Conservation (phyloP, 208 protist species). For the Leishmania amazonensis region DNA sequence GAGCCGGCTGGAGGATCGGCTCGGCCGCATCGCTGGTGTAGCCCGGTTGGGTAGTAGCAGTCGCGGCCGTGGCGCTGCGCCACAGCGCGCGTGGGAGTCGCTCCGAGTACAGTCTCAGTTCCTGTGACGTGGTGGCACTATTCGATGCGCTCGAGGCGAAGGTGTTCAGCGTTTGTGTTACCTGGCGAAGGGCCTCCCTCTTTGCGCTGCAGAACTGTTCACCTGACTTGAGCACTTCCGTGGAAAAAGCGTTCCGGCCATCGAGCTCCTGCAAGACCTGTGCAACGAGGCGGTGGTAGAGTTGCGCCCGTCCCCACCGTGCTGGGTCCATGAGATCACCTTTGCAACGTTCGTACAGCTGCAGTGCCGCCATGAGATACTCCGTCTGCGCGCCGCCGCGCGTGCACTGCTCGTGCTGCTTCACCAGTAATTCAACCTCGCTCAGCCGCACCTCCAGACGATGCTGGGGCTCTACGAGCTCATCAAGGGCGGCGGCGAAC, state of each 20-base stretch:
- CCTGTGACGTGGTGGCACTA: conserved; percentile 3
- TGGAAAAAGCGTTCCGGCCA: neutral
- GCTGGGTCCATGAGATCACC: neutral
- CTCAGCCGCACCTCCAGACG: conserved; percentile 1
- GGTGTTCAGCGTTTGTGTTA: neutral
- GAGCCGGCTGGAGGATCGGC: conserved; percentile 8
- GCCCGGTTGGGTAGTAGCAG: neutral
- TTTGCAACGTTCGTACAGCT: conserved; percentile 8
- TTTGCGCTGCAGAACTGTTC: neutral
- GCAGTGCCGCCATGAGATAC: neutral
- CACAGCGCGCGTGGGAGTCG: neutral
- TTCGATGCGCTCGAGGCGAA: neutral
- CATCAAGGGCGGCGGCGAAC: conserved; percentile 5
- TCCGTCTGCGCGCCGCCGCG: neutral
- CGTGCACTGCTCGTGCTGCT: conserved; percentile 2
- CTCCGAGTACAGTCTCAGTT: conserved; percentile 6
- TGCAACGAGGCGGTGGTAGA: conserved; percentile 3
- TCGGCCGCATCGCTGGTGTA: neutral
- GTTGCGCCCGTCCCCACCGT: conserved; percentile 1
- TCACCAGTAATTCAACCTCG: neutral
- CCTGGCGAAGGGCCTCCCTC: neutral
- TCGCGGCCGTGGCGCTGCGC: neutral
- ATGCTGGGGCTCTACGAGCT: conserved; percentile 11
- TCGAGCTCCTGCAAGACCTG: conserved; percentile 6
- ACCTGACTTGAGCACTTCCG: conserved; percentile 1